Base-by-base conservation (phyloP, 805 yeast species). In the Ogataea glucozyma region DNA sequence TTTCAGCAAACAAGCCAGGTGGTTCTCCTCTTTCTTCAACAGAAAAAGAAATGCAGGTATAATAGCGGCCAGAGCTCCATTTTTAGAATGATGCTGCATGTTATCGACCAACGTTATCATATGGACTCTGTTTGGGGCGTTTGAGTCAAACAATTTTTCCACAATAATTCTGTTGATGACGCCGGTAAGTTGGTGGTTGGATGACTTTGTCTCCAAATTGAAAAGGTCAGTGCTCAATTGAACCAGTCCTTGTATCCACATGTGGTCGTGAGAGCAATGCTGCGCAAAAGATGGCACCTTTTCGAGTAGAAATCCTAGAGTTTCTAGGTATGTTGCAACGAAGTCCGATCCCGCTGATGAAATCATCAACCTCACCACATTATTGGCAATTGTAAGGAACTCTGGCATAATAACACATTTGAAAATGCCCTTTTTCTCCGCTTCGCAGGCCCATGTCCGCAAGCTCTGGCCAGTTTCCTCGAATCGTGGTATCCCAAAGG, bases 401-500 rank as follows among this genome's bases (percentile, higher is more conserved):
- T 40, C 41, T 4, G 44, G 43, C 27, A 40, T 39, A 4, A 46
- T 26, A 3, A 34, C 22, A 23, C 10, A 10, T 10, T 13, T 4
- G 5, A 26, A 18, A 5, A 27, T 4, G 4, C 32, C 26, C 27
- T 26, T 26, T 13, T 9, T 19, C 12, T 13, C 40, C 4, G 18
- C 17, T 26, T 26, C 24, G 12, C 27, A 14, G n/a, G 40, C 31
- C 32, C 31, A 26, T 12, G 6, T 13, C 8, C 19, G 16, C 12
- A 36, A 8, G 4, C 7, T 19, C 4, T 11, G 3, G 20, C 40
- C 40, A 8, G 27, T 13, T 13, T 11, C 22, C 12, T 14, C 30
- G 16, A 21, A 34, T 12, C 64, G 65, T 8, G 65, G 68, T 12
- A 67, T 57, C 1, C 80, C 78, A 66, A 78, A 69, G 12, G 73